Conservation (phyloP, 208 protist genomes). For the Crithidia fasciculata region DNA sequence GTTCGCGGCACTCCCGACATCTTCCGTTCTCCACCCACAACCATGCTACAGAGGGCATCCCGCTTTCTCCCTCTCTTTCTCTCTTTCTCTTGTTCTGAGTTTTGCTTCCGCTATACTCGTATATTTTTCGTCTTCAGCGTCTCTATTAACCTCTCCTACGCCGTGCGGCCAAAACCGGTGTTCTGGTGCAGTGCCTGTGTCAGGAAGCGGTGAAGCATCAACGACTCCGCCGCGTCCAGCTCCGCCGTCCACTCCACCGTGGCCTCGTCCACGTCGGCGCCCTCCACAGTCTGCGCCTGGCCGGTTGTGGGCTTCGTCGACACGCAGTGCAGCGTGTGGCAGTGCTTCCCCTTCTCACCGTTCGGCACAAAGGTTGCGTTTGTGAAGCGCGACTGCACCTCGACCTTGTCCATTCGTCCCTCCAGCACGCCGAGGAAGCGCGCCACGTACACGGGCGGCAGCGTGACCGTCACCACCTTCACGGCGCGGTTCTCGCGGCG, state of each 20-base stretch:
- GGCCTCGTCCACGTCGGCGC: slow-evolving; percentile 56
- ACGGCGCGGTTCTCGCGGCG: slow-evolving; percentile 45
- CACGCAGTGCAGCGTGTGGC: slow-evolving; percentile 67
- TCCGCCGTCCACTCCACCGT: slow-evolving; percentile 74
- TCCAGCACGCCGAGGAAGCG: slow-evolving; percentile 86
- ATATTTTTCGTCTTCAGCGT: no score
- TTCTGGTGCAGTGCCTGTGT: slow-evolving; percentile 85
- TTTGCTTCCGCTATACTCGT: no score
- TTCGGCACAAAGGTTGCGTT: slow-evolving; percentile 74
- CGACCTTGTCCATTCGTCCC: slow-evolving; percentile 65
- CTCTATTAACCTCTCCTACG: background rate
- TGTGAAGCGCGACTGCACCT: slow-evolving; percentile 85
- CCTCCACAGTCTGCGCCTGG: slow-evolving; percentile 50
- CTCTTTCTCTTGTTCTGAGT: background rate
- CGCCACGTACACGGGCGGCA: slow-evolving; percentile 85
- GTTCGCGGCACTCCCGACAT: no score
- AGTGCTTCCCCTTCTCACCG: slow-evolving; percentile 42
- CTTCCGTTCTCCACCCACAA: no score
- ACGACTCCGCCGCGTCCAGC: slow-evolving; percentile 76
- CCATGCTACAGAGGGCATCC: background rate
- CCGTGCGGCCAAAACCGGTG: slow-evolving; percentile 53
- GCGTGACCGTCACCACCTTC: slow-evolving; percentile 73
- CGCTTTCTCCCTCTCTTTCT: slow-evolving; percentile 1
- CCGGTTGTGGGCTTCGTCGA: slow-evolving; percentile 59
- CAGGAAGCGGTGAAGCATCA: slow-evolving; percentile 90